Evolutionary conservation across 495 filamentous ascomycete genomes (phyloP).

Genomic region (Astrothelium macrocarpum): DNA sequence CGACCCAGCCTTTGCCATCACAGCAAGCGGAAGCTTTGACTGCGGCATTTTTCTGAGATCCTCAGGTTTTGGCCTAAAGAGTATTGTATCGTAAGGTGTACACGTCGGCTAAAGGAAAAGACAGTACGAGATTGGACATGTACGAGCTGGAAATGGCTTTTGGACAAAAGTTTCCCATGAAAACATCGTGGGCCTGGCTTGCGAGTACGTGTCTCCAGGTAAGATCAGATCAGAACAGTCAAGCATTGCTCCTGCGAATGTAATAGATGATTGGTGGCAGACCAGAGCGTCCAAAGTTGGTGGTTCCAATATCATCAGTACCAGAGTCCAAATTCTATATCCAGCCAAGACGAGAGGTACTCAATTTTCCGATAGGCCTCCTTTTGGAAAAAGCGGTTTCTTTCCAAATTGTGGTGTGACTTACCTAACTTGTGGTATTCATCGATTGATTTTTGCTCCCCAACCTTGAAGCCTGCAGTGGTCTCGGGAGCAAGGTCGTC

Average conservation of each 20-base stretch:
- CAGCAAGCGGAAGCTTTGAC: no score
- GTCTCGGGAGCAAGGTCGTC: slow-evolving; percentile 79
- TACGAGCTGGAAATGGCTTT: no score
- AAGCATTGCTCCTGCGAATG: background rate
- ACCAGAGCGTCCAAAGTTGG: background rate
- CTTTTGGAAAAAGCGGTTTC: no score
- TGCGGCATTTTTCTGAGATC: no score
- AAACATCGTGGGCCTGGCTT: background rate
- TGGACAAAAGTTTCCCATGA: background rate
- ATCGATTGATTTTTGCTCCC: slow-evolving; percentile 92
- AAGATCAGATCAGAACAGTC: background rate
- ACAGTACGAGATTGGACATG: no score
- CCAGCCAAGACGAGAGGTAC: background rate
- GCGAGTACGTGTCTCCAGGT: background rate
- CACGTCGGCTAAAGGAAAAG: no score
- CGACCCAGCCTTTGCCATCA: no score
- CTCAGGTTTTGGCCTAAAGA: no score
- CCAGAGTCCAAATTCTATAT: background rate
- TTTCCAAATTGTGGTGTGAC: slow-evolving; percentile 21
- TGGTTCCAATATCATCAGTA: background rate
- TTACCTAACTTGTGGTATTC: slow-evolving; percentile 87
- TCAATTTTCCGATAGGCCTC: no score
- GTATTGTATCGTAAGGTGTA: no score
- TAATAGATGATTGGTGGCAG: background rate
- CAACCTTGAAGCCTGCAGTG: slow-evolving; percentile 93